A percentile compares a stretch with the other conserved stretches of the same genome.
phyloP scores from a whole-genome alignment of 306 rosid genomes.

The Corylus heterophylla region DNA sequence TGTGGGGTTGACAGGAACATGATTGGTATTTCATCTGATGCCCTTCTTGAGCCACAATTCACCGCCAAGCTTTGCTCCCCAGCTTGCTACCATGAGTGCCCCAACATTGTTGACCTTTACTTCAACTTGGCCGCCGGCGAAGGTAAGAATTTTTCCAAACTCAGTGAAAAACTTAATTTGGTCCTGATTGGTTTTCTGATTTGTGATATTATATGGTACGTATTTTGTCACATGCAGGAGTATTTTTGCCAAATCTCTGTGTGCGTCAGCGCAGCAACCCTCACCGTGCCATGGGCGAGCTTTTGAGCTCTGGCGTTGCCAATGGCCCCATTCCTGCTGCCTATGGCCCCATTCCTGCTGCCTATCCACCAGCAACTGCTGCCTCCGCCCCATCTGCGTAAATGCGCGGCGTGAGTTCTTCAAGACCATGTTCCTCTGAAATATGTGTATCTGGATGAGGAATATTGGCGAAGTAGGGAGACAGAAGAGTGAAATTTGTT shows the following conservation, averaged over 20 bases:
- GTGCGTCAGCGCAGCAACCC: constrained; percentile 56
- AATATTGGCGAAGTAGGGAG: not conserved
- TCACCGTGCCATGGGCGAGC: constrained; percentile 61
- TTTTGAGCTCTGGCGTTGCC: constrained; percentile 69
- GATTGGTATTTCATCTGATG: constrained; percentile 79
- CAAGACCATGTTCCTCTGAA: not conserved
- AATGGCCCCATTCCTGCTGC: constrained; percentile 41
- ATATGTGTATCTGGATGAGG: not conserved
- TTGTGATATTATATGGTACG: too few species aligned
- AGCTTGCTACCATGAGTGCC: constrained; percentile 63
- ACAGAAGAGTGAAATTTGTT: not conserved
- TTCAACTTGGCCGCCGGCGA: constrained; percentile 81
- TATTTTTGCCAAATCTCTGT: constrained; percentile 66
- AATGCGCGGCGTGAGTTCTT: not conserved
- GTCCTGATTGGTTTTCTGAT: not conserved
- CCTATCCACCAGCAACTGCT: not conserved
- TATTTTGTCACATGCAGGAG: constrained; percentile 44
- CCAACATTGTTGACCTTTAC: constrained; percentile 73
- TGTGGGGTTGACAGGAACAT: constrained; percentile 74
- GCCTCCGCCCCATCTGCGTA: constrained; percentile 24
- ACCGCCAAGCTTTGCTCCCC: constrained; percentile 70
- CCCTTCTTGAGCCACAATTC: constrained; percentile 74
- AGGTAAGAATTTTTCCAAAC: constrained; percentile 21
- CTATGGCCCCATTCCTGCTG: constrained; percentile 38
- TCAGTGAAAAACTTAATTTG: too few species aligned